phyloP scores from a whole-genome alignment of 768 basidiomycete species.

The Naganishia vaughanmartiniae region DNA sequence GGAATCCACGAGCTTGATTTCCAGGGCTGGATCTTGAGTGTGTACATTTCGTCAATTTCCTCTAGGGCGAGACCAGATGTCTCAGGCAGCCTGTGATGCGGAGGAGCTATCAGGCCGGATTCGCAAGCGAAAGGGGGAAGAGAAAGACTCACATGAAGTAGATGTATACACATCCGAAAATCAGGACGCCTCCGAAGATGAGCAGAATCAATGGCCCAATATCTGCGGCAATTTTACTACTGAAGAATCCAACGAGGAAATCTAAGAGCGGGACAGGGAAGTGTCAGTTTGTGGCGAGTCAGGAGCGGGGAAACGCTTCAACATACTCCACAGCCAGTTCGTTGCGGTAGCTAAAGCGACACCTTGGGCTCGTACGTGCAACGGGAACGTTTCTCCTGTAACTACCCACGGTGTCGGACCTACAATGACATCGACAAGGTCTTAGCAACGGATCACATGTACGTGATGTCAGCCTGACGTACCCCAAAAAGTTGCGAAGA shows the following conservation, averaged over 20 bases:
- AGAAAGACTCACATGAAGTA: conserved; percentile 16
- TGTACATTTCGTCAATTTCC: conserved; percentile 33
- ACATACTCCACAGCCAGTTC: conserved; percentile 54
- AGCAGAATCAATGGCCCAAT: conserved; percentile 32
- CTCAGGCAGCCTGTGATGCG: conserved; percentile 29
- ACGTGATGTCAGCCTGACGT: too few relatives aligned
- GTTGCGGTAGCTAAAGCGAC: conserved; percentile 71
- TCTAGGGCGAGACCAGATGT: conserved; percentile 25
- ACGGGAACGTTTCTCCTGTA: conserved; percentile 67
- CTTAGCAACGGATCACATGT: too few relatives aligned
- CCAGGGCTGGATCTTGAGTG: conserved; percentile 26
- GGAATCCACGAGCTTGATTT: conserved; percentile 27
- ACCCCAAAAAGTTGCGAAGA: conserved; percentile 73
- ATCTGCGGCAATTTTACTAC: conserved; percentile 29
- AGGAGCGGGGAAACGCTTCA: too few relatives aligned
- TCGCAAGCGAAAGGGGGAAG: too few relatives aligned
- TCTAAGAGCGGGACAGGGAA: conserved; percentile 9
- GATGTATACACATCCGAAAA: conserved; percentile 27
- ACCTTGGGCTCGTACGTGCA: conserved; percentile 71
- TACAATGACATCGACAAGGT: conserved; percentile 8
- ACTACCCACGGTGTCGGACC: conserved; percentile 35
- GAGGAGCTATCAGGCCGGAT: too few relatives aligned
- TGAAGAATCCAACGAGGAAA: conserved; percentile 33
- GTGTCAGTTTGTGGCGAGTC: too few relatives aligned
- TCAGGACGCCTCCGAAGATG: conserved; percentile 29